Evolutionary conservation across 1,284 basidiomycete species (phyloP).

Genomic region (Tilletiopsis washingtonensis): DNA sequence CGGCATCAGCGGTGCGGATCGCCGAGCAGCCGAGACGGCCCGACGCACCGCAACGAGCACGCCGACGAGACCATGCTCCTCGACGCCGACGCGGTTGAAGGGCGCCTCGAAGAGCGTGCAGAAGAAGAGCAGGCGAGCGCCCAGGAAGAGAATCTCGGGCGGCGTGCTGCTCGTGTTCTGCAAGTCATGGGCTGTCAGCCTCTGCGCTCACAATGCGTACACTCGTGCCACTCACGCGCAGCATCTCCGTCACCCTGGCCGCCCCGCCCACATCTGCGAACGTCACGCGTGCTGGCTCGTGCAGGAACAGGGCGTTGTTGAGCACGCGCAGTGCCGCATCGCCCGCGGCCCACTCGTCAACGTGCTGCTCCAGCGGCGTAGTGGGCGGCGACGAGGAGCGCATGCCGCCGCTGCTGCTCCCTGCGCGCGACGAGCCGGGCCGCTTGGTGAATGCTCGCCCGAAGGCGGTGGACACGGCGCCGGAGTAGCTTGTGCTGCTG

Average conservation of each 20-base stretch:
- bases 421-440: neutral
- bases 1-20: too few relatives aligned
- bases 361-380: neutral
- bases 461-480: too few relatives aligned
- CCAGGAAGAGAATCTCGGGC: constrained; percentile 31
- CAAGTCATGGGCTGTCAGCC: neutral
- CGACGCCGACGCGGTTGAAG: constrained; percentile 29
- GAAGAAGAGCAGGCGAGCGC: constrained; percentile 32
- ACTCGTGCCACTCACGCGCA: neutral
- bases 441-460: neutral
- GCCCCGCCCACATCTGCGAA: constrained; percentile 27
- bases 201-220: neutral
- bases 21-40: too few relatives aligned
- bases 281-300: constrained; percentile 15
- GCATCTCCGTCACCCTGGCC: constrained; percentile 14
- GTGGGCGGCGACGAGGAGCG: neutral
- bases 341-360: constrained; percentile 8
- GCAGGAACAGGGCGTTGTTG: constrained; percentile 37
- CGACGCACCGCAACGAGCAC: constrained; percentile 6
- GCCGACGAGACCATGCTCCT: constrained; percentile 12
- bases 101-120: constrained; percentile 35
- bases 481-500: too few relatives aligned
- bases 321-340: constrained; percentile 34
- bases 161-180: constrained; percentile 10
- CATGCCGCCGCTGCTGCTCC: neutral